Evolutionary conservation across 106 monocot species (phyloP).

Genomic region (Cymbidium sinense): DNA sequence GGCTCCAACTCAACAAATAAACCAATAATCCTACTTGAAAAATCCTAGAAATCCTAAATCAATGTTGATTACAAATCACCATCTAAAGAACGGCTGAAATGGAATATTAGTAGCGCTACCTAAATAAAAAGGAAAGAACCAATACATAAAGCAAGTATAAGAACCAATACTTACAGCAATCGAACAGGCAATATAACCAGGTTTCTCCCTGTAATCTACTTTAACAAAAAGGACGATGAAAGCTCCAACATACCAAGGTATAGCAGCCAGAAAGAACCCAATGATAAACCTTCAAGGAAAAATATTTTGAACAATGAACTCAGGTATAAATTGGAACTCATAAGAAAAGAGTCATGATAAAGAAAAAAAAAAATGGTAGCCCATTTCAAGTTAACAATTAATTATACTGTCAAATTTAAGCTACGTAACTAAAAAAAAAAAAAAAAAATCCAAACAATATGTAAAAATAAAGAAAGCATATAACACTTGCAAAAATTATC

Average conservation of each 20-base stretch:
- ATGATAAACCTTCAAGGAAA: constrained; percentile 38
- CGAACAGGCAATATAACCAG: constrained; percentile 44
- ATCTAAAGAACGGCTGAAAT: not conserved
- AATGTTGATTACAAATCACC: not conserved
- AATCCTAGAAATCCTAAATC: not conserved
- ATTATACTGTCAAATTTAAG: not conserved
- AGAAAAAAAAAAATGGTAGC: not conserved
- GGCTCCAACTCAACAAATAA: not conserved
- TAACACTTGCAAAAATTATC: not conserved
- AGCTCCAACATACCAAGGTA: constrained; percentile 63
- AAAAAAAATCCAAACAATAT: not conserved
- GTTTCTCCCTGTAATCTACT: constrained; percentile 46
- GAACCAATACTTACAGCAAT: constrained; percentile 39
- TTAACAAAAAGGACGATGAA: constrained; percentile 26
- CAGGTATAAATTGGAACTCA: not conserved
- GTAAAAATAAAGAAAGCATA: too few relatives aligned
- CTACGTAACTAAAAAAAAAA: not conserved
- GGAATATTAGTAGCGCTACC: too few relatives aligned
- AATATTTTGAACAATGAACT: not conserved
- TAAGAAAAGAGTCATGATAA: not conserved
- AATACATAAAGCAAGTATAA: not conserved
- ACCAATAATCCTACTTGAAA: not conserved
- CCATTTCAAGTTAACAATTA: too few relatives aligned
- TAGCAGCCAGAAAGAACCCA: constrained; percentile 44
- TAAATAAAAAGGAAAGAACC: not conserved